Evolutionary conservation across 2,329 filamentous ascomycete species (phyloP).

Genomic region (Xylaria arbuscula): DNA sequence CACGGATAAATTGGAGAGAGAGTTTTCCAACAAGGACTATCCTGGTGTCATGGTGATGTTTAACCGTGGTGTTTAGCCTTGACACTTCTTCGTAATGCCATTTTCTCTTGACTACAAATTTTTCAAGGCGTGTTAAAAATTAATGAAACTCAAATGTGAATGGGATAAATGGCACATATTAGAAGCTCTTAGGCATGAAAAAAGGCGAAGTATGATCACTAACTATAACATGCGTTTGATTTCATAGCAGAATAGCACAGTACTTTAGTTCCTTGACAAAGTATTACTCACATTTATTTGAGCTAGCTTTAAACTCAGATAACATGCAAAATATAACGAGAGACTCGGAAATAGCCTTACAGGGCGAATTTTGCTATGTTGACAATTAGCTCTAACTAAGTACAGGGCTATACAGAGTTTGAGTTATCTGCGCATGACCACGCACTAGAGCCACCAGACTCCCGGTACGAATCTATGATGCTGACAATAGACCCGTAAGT

Average conservation of each 20-base stretch:
- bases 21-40: background rate
- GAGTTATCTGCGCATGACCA: conserved; percentile 60
- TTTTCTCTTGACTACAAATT: background rate
- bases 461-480: conserved; percentile 54
- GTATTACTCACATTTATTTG: background rate
- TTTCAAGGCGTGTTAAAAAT: background rate
- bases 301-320: background rate
- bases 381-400: background rate
- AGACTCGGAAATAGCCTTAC: too few relatives aligned
- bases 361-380: background rate
- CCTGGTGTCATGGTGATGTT: background rate
- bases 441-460: conserved; percentile 51
- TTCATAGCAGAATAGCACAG: background rate
- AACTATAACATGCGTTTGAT: background rate
- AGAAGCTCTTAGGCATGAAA: background rate
- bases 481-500: conserved; percentile 58
- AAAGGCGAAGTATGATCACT: background rate
- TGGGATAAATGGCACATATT: background rate
- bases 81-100: background rate
- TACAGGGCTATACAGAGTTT: conserved; percentile 53
- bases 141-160: background rate
- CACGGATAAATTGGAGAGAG: background rate
- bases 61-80: background rate
- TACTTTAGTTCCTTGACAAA: background rate
- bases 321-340: background rate